phyloP scores from a whole-genome alignment of 257 asterid genomes.

The Forsythia viridissima region DNA sequence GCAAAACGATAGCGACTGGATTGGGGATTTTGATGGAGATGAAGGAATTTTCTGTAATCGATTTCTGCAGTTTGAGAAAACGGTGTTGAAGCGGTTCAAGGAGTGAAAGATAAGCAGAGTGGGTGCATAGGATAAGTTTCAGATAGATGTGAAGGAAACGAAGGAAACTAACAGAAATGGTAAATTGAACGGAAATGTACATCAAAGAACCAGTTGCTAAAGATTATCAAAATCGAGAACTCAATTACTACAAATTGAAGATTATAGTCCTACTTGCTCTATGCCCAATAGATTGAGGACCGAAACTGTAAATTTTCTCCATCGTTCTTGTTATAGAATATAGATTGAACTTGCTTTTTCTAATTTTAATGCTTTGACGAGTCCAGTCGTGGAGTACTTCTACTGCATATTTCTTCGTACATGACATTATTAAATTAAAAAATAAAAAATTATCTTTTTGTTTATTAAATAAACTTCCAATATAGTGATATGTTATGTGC shows the following conservation, averaged over 20 bases:
- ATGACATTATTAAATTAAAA: no score
- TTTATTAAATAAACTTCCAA: no score
- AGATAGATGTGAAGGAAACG: not conserved
- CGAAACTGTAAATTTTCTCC: not conserved
- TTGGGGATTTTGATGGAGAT: not conserved
- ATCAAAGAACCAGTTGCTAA: not conserved
- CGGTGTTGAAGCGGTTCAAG: conserved; percentile 24
- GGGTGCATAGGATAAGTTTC: not conserved
- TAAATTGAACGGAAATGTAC: not conserved
- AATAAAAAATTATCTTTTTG: no score
- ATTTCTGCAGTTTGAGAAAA: conserved; percentile 29
- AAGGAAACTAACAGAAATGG: not conserved
- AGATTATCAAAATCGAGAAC: not conserved
- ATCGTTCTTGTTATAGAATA: not conserved
- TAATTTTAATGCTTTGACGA: no score
- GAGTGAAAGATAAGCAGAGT: conserved; percentile 14
- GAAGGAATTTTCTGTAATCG: not conserved
- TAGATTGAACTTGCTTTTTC: no score
- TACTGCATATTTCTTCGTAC: no score
- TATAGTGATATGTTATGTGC: no score
- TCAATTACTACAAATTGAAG: not conserved
- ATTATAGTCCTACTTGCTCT: not conserved
- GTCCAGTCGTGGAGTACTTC: no score
- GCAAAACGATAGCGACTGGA: conserved; percentile 13
- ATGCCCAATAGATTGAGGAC: not conserved